Evolutionary conservation across 352 stramenopile genomes (phyloP).

Genomic region (Globisporangium nagaii): DNA sequence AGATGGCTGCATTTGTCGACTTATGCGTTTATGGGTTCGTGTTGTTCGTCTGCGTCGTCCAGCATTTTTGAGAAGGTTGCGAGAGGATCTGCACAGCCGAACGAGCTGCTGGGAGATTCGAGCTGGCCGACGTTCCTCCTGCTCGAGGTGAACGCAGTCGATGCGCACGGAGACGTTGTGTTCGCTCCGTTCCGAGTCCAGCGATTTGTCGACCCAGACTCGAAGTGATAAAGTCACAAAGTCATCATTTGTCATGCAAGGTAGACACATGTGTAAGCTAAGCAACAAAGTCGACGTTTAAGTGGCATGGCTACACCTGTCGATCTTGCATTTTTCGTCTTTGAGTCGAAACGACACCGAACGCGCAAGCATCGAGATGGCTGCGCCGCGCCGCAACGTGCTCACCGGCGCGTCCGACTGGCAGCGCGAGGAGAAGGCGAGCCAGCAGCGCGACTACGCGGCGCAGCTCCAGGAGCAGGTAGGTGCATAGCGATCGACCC

Average conservation of each 20-base stretch:
- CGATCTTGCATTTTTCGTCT: too few species aligned
- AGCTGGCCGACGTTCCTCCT: slow-evolving; percentile 19
- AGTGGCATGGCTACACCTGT: too few species aligned
- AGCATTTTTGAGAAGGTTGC: slow-evolving; percentile 8
- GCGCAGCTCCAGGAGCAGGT: slow-evolving; percentile 65
- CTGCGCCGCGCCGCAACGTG: slow-evolving; percentile 23
- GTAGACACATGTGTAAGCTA: too few species aligned
- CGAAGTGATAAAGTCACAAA: too few species aligned
- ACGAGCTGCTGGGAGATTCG: too few species aligned
- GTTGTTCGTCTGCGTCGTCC: too few species aligned
- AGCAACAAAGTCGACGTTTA: too few species aligned
- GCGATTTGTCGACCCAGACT: background rate
- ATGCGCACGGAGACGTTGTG: slow-evolving; percentile 26
- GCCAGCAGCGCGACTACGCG: slow-evolving; percentile 59
- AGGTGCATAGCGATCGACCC: too few species aligned
- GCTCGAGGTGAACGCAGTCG: slow-evolving; percentile 18
- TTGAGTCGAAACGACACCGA: too few species aligned
- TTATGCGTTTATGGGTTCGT: too few species aligned
- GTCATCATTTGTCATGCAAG: too few species aligned
- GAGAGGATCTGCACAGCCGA: background rate
- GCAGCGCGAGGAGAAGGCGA: slow-evolving; percentile 45
- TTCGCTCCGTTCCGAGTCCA: slow-evolving; percentile 24
- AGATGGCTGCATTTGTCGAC: background rate
- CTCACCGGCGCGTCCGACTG: slow-evolving; percentile 31
- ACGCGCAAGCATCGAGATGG: background rate